Conservation (phyloP, 2,329 filamentous ascomycete species). For the Diplocarpon mali region DNA sequence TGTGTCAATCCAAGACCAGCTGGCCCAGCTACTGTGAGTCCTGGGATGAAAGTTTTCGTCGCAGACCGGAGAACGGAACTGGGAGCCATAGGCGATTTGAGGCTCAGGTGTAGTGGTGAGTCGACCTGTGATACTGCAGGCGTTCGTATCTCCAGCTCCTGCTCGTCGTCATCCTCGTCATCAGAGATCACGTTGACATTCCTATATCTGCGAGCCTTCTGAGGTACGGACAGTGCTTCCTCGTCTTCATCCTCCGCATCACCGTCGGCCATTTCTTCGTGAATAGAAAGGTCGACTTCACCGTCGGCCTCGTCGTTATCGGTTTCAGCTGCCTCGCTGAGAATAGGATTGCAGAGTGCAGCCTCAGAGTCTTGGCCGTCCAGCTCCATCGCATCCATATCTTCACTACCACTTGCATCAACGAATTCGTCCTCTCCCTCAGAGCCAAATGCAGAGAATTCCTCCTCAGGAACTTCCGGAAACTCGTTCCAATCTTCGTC, state of each 20-base stretch:
- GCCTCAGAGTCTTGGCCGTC: conserved; percentile 31
- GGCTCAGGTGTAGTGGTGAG: conserved; percentile 27
- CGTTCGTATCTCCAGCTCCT: conserved; percentile 13
- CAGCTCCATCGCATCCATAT: conserved; percentile 32
- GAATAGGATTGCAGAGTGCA: conserved; percentile 21
- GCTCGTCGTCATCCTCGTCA: conserved; percentile 33
- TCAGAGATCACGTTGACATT: conserved; percentile 29
- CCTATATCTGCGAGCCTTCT: conserved; percentile 12
- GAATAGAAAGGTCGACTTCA: conserved; percentile 24
- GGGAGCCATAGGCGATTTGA: conserved; percentile 39
- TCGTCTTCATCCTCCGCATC: conserved; percentile 25
- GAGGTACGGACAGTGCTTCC: conserved; percentile 10
- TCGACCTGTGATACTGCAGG: conserved; percentile 17
- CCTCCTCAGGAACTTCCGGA: conserved; percentile 27
- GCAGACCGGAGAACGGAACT: conserved; percentile 57
- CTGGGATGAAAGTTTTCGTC: conserved; percentile 59
- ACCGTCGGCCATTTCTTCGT: conserved; percentile 19
- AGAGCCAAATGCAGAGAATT: conserved; percentile 30
- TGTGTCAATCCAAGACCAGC: conserved; percentile 71
- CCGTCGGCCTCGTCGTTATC: conserved; percentile 28
- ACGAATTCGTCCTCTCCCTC: conserved; percentile 32
- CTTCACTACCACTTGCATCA: conserved; percentile 29
- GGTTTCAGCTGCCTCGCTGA: conserved; percentile 30
- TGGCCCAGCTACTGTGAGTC: conserved; percentile 47
- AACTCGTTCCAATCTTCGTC: conserved; percentile 39